These are phyloP conservation scores for Ampelocalamus luodianensis DNA, from an alignment of 176 grass and related monocot species.

Conservation along the genomic window DNA sequence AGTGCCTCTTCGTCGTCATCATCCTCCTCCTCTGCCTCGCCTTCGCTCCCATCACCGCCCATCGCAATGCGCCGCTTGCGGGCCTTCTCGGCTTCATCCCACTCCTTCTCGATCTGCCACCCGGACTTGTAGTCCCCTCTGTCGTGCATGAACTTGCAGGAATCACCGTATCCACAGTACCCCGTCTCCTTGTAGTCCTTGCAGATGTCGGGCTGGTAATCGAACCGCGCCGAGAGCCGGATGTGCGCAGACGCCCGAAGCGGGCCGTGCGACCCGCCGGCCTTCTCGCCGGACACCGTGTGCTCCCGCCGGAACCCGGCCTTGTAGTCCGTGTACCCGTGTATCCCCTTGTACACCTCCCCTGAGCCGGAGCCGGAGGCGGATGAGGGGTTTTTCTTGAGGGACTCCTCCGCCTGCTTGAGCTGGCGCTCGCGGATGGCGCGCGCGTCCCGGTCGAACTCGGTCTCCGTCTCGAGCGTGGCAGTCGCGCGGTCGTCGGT, in stretches of 20 bases:
- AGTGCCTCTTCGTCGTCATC: conserved; percentile 57
- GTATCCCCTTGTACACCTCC: conserved; percentile 78
- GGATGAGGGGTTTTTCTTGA: conserved; percentile 66
- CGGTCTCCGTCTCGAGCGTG: conserved; percentile 84
- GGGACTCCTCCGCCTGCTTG: conserved; percentile 63
- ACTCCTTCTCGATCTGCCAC: conserved; percentile 96
- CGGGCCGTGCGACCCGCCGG: conserved; percentile 72
- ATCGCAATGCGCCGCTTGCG: conserved; percentile 61
- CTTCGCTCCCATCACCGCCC: conserved; percentile 51
- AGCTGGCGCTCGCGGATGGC: conserved; percentile 83
- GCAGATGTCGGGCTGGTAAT: conserved; percentile 94
- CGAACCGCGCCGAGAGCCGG: conserved; percentile 70
- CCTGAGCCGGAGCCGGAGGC: conserved; percentile 19
- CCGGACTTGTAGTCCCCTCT: conserved; percentile 94
- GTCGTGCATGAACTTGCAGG: conserved; percentile 99
- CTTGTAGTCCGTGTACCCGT: conserved; percentile 88
- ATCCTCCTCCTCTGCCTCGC: conserved; percentile 38
- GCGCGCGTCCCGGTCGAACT: conserved; percentile 68
- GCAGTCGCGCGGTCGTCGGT: conserved; percentile 76
- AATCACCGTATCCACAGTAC: conserved; percentile 86
- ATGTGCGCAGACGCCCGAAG: conserved; percentile 80
- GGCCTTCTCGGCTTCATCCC: conserved; percentile 73
- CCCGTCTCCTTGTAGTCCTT: conserved; percentile 99
- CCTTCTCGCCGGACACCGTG: conserved; percentile 86
- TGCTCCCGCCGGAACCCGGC: conserved; percentile 86